These are phyloP conservation scores for Auriscalpium vulgare DNA, from an alignment of 768 basidiomycete species.

Conservation along the genomic window DNA sequence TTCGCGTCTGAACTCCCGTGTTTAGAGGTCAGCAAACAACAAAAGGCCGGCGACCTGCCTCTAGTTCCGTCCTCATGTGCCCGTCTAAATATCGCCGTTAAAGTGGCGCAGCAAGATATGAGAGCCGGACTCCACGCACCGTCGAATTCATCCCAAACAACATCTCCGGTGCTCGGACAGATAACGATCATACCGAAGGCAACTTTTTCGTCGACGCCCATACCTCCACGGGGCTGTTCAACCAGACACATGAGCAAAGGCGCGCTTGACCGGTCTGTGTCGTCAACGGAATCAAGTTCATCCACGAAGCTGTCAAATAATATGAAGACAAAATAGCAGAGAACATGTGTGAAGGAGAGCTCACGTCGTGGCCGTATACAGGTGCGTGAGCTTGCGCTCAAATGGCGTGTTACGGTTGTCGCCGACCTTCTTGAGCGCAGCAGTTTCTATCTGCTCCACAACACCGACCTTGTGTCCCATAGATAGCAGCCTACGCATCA, in stretches of 20 bases:
- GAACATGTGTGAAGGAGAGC: conserved; percentile 21
- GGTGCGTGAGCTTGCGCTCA: conserved; percentile 60
- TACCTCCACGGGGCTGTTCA: conserved; percentile 38
- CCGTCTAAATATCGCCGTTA: conserved; percentile 42
- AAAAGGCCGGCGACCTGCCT: conserved; percentile 35
- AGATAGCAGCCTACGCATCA: conserved; percentile 49
- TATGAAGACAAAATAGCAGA: not conserved
- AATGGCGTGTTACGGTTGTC: conserved; percentile 72
- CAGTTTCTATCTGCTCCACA: conserved; percentile 77
- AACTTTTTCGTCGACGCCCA: conserved; percentile 37
- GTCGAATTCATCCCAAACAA: conserved; percentile 88
- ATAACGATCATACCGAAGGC: conserved; percentile 69
- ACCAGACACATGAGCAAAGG: conserved; percentile 75
- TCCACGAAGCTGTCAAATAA: conserved; percentile 65
- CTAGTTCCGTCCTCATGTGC: conserved; percentile 81
- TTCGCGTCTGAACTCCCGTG: conserved; percentile 52
- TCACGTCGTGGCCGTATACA: conserved; percentile 86
- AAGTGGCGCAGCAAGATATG: not conserved
- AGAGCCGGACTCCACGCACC: conserved; percentile 33
- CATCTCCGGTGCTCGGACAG: conserved; percentile 84
- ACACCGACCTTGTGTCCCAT: conserved; percentile 80
- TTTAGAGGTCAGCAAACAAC: not conserved
- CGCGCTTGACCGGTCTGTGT: conserved; percentile 43
- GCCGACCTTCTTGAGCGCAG: conserved; percentile 78
- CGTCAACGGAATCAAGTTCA: conserved; percentile 60